These are phyloP conservation scores for Picea glauca DNA, from an alignment of 75 land plant species.

Conservation along the genomic window DNA sequence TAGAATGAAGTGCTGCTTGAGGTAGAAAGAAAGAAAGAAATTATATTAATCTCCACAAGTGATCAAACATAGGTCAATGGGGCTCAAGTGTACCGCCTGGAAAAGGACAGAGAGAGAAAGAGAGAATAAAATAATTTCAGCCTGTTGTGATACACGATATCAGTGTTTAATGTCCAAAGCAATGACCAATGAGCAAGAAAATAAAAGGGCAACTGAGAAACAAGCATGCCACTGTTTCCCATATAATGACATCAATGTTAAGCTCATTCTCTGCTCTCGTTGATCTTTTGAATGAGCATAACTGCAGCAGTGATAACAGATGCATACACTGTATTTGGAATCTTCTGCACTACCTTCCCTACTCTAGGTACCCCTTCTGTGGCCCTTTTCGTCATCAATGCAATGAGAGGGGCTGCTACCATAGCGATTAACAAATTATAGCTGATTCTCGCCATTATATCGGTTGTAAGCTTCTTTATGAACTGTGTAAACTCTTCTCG, in stretches of 20 bases:
- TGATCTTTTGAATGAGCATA: constrained; percentile 25
- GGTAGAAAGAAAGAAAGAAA: neutral
- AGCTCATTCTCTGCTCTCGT: neutral
- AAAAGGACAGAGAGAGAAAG: too few relatives aligned
- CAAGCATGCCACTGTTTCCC: neutral
- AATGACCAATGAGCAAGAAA: neutral
- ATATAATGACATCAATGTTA: neutral
- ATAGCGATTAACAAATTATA: constrained; percentile 53
- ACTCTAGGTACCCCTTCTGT: constrained; percentile 70
- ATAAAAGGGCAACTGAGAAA: neutral
- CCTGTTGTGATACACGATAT: neutral
- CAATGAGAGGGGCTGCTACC: constrained; percentile 67
- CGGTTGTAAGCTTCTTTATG: constrained; percentile 47
- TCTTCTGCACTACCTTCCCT: constrained; percentile 62
- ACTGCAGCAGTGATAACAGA: constrained; percentile 54
- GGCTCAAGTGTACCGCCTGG: too few relatives aligned
- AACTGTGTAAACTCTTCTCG: constrained; percentile 63
- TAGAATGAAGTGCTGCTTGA: neutral
- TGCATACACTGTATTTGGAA: constrained; percentile 71
- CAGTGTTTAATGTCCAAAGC: neutral
- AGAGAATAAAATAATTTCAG: neutral
- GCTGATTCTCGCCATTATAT: constrained; percentile 38
- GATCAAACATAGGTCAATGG: too few relatives aligned
- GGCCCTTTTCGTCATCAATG: constrained; percentile 62
- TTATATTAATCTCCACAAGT: too few relatives aligned